Conservation (phyloP, 2,329 filamentous ascomycete species). For the Aspergillus costaricaensis region DNA sequence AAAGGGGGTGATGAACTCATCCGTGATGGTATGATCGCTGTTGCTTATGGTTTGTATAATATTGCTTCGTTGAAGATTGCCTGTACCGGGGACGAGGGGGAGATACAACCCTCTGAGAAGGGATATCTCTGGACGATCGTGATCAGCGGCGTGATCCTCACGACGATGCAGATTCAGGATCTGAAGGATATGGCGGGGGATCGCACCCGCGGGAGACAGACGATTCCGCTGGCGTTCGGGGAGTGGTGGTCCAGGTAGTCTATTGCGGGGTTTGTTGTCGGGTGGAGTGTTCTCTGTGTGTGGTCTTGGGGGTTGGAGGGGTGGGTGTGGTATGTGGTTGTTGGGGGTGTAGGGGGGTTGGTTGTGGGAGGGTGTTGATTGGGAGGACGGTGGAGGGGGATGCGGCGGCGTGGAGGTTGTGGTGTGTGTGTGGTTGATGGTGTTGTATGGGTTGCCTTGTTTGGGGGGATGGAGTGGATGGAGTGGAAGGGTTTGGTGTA, state of each 20-base stretch:
- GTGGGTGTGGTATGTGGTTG: not conserved
- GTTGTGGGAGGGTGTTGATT: not conserved
- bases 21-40: conserved; percentile 31
- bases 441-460: not conserved
- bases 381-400: not conserved
- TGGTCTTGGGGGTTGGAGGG: conserved; percentile 13
- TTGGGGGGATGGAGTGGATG: not conserved
- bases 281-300: conserved; percentile 23
- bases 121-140: conserved; percentile 33
- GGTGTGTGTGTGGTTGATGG: conserved; percentile 9
- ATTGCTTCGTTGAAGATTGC: conserved; percentile 21
- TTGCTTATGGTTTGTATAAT: conserved; percentile 25
- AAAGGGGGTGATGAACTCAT: conserved; percentile 29
- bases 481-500: not conserved
- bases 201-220: conserved; percentile 25
- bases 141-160: conserved; percentile 33
- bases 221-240: conserved; percentile 32
- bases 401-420: conserved; percentile 7
- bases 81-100: not conserved
- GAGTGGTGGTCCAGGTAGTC: conserved; percentile 29
- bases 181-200: conserved; percentile 41
- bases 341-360: not conserved
- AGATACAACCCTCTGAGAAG: not conserved
- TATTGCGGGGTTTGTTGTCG: conserved; percentile 24
- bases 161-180: conserved; percentile 45